Evolutionary conservation across 2,329 filamentous ascomycete genomes (phyloP), one percentile per base, ranked within the genome.

Genomic region (Amphichorda felina): DNA sequence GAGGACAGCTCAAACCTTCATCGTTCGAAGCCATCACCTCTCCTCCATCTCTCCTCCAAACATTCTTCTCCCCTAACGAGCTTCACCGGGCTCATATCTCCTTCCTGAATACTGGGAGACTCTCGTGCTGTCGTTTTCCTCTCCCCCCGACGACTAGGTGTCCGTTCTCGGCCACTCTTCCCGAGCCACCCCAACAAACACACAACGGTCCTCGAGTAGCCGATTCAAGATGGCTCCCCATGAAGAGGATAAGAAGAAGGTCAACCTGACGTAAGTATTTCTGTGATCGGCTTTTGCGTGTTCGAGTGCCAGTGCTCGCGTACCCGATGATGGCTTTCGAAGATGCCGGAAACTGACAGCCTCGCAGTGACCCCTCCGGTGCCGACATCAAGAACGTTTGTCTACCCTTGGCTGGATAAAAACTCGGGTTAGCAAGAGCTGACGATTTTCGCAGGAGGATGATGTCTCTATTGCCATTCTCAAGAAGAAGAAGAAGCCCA

Each of bases 401-500:
- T 63, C 24, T 46, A 36, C 43, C 45, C 44, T 36, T 40, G 30
- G 43, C 34, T 36, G 21, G 18, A 24, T 35, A 18, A 33, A 21
- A 13, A 4, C 13, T 21, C 8, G 25, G 17, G 17, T 5, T 30
- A 34, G 38, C 37, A 37, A 39, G 26, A 38, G 50, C 55, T 60
- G 48, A 68, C 55, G 40, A 32, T 40, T 22, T 29, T 30, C 44
- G 40, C 53, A 93, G 79, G 79, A 86, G 52, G 84, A 95, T 60
- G 91, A 94, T 57, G 86, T 81, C 43, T 78, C 91, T 36, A 98
- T 91, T 31, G 91, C 91, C 48, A 98, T 98, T 51, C 76, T 98
- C 54, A 96, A 95, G 72, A 96, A 96, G 76, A 98, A 98, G 82
- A 98, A 98, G 88, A 98, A 98, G 85, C 88, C 88, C 51, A 98